A percentile compares a stretch with the other conserved stretches of the same genome.
These are phyloP conservation scores for Nyssa sinensis DNA, from an alignment of 148 eudicot species.

Conservation along the genomic window DNA sequence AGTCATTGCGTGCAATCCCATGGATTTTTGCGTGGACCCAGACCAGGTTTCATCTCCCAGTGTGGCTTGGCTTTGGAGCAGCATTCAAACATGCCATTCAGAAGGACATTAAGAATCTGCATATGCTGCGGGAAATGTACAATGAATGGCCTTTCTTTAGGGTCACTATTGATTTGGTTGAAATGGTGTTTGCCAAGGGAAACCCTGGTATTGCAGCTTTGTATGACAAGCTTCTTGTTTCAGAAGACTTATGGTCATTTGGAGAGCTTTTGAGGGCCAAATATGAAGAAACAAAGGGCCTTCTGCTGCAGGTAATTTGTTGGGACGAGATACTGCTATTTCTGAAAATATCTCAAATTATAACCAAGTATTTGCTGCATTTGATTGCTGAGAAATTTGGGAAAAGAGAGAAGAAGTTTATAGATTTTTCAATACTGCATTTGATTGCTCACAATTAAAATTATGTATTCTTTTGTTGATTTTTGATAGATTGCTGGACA, in stretches of 20 bases:
- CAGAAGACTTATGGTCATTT: slow-evolving; percentile 78
- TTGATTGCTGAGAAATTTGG: background rate
- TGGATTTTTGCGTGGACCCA: slow-evolving; percentile 99
- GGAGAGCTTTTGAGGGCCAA: slow-evolving; percentile 71
- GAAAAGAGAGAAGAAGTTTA: background rate
- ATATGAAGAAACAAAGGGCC: slow-evolving; percentile 70
- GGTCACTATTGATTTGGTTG: slow-evolving; percentile 90
- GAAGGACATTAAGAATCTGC: slow-evolving; percentile 68
- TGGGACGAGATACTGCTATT: background rate
- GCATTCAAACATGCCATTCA: slow-evolving; percentile 69
- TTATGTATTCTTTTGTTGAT: background rate
- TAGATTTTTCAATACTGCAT: background rate
- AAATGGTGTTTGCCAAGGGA: slow-evolving; percentile 99
- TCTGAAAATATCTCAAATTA: background rate
- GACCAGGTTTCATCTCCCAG: slow-evolving; percentile 94
- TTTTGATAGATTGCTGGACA: slow-evolving; percentile 83
- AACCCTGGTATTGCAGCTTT: slow-evolving; percentile 91
- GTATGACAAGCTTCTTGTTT: slow-evolving; percentile 86
- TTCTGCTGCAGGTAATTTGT: slow-evolving; percentile 68
- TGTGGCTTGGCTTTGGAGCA: slow-evolving; percentile 95
- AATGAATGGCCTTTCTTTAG: slow-evolving; percentile 98
- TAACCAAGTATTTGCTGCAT: background rate
- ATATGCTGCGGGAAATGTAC: slow-evolving; percentile 85
- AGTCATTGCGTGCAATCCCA: slow-evolving; percentile 96
- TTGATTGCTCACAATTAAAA: no score